Evolutionary conservation across 2,329 filamentous ascomycete species (phyloP), one percentile per base, ranked within the genome.

Genomic region (Cladosporium colombiae): DNA sequence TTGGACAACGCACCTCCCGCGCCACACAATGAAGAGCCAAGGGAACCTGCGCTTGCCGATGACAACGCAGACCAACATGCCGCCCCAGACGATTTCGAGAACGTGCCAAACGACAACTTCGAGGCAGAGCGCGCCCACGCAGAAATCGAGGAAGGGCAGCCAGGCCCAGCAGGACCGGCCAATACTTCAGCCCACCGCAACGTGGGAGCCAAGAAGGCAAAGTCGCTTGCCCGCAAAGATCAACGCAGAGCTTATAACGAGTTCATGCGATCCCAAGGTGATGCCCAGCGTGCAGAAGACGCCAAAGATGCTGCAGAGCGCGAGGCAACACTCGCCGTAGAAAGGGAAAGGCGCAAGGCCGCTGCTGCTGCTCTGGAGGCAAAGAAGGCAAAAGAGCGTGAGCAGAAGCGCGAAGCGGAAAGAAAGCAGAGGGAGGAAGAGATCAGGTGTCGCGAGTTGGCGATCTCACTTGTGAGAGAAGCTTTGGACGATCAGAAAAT

Each of bases 181-280:
- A 23, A 65, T 44, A 35, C 44, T 37, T 62, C 68, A 33, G 31
- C 65, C 11, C 68, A 69, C 64, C 69, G 72, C 57, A 72, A 73
- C 55, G 76, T 84, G 25, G 82, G 82, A 63, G 79, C 81, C 13
- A 84, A 84, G 68, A 83, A 84, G 69, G 81, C 81, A 1, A 82
- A 81, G 63, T 80, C 80, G 2, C 75, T 84, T 8, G 81, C 81
- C 0, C 77, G 80, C 21, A 76, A 76, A 64, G 81, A 84, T 66
- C 77, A 78, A 61, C 72, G 75, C 11, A 69, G 78, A 25, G 78
- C 78, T 5, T 84, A 84, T 71, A 78, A 84, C 70, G 83, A 84
- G 68, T 84, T 84, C 69, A 75, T 80, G 67, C 76, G 81, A 1
- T 77, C 79, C 16, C 81, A 83, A 73, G 81, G 80, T 5, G 81